Conservation (phyloP, 2,329 filamentous ascomycete genomes). For the Epichloe elymi region DNA sequence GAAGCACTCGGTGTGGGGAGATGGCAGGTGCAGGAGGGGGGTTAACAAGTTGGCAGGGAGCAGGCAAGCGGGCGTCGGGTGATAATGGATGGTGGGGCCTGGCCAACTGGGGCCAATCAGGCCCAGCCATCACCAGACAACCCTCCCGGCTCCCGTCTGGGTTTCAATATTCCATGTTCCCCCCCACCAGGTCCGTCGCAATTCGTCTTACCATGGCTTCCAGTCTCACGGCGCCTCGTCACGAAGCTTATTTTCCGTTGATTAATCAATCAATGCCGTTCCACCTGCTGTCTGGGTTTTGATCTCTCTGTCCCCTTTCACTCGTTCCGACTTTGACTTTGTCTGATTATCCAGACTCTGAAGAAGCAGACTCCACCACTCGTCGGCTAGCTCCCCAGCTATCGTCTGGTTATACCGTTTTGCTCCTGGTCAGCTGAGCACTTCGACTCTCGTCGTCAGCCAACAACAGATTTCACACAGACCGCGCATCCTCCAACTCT, state of each 20-base stretch:
- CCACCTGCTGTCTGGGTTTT: background rate
- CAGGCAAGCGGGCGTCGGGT: no score
- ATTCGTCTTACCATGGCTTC: background rate
- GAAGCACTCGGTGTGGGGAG: background rate
- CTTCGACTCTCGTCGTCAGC: background rate
- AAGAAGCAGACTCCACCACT: background rate
- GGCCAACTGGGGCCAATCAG: no score
- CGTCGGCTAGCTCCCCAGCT: background rate
- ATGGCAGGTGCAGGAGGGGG: background rate
- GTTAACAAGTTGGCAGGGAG: no score
- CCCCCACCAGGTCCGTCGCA: background rate
- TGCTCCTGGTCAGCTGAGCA: constrained; percentile 2
- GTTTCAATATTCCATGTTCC: no score
- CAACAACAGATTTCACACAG: background rate
- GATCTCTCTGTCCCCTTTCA: background rate
- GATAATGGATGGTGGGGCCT: background rate
- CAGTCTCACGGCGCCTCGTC: background rate
- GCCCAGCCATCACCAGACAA: no score
- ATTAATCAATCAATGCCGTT: background rate
- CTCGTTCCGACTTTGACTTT: background rate
- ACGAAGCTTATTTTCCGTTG: background rate
- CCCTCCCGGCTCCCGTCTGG: no score
- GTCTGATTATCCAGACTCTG: background rate
- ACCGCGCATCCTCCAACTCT: background rate
- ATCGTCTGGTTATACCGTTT: background rate